phyloP scores from a whole-genome alignment of 2,329 filamentous ascomycete genomes.

The Epichloe sp. region DNA sequence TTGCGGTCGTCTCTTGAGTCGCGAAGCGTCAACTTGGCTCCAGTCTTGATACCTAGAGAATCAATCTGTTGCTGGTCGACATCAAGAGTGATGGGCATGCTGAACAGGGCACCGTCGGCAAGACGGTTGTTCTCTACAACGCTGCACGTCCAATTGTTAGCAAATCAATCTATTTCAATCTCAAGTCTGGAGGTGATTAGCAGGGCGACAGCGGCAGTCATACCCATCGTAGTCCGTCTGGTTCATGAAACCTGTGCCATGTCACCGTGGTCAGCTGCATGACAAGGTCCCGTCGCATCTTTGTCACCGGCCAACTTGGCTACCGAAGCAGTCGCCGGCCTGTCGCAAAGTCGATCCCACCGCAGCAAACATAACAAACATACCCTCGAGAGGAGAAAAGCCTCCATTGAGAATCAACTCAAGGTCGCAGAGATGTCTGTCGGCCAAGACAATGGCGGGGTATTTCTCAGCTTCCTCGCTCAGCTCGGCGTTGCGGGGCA shows the following conservation, averaged over 20 bases:
- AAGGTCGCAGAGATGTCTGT: constrained; percentile 94
- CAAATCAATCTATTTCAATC: neutral
- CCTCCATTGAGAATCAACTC: constrained; percentile 95
- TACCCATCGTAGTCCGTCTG: constrained; percentile 94
- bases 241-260: constrained; percentile 72
- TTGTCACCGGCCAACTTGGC: neutral
- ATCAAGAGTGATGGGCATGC: constrained; percentile 94
- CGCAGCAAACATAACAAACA: constrained; percentile 27
- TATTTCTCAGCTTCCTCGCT: constrained; percentile 73
- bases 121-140: constrained; percentile 85
- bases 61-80: constrained; percentile 63
- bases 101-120: constrained; percentile 79
- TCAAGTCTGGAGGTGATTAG: neutral
- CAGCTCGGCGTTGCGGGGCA: constrained; percentile 68
- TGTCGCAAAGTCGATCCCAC: neutral
- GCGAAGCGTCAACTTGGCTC: constrained; percentile 73
- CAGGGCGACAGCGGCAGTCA: constrained; percentile 17
- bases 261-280: constrained; percentile 1
- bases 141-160: constrained; percentile 28
- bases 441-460: constrained; percentile 65
- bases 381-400: constrained; percentile 94
- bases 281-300: neutral
- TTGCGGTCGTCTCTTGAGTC: constrained; percentile 96
- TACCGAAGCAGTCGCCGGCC: neutral
- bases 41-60: constrained; percentile 61